Conservation (phyloP, 2,329 filamentous ascomycete species). For the Aureobasidium lini region DNA sequence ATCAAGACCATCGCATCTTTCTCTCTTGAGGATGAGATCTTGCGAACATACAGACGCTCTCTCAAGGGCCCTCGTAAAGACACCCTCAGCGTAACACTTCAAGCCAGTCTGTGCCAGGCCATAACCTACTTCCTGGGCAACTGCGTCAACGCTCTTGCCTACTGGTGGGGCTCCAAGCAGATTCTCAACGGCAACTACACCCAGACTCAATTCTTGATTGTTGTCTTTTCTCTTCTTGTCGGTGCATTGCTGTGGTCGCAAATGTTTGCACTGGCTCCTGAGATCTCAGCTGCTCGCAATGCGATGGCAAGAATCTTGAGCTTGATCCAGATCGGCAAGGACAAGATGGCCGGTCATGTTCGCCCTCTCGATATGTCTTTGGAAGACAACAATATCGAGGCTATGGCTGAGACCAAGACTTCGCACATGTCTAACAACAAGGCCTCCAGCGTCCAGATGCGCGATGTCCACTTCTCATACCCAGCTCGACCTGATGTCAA, state of each 20-base stretch:
- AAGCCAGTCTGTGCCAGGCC: conserved; percentile 46
- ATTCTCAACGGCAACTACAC: conserved; percentile 60
- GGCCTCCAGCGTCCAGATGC: conserved; percentile 42
- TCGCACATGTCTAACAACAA: conserved; percentile 14
- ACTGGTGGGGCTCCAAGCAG: conserved; percentile 71
- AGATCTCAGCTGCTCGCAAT: conserved; percentile 59
- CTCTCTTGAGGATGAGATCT: conserved; percentile 44
- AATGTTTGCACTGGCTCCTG: conserved; percentile 67
- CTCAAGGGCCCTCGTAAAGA: conserved; percentile 19
- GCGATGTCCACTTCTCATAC: conserved; percentile 57
- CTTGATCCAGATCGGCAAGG: conserved; percentile 32
- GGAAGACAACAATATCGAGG: conserved; percentile 25
- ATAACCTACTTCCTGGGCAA: conserved; percentile 55
- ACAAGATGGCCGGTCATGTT: conserved; percentile 16
- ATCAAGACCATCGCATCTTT: conserved; percentile 47
- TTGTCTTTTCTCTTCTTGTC: conserved; percentile 63
- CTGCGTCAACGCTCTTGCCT: conserved; percentile 66
- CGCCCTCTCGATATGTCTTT: conserved; percentile 6
- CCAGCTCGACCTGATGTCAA: conserved; percentile 52
- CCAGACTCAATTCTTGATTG: conserved; percentile 65
- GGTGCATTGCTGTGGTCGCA: conserved; percentile 67
- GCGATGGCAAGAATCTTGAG: conserved; percentile 51
- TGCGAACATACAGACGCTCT: conserved; percentile 23
- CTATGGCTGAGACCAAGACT: conserved; percentile 16
- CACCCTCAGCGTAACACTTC: conserved; percentile 18